phyloP scores from a whole-genome alignment of 1,284 basidiomycete species.

The Tilletia setariae region DNA sequence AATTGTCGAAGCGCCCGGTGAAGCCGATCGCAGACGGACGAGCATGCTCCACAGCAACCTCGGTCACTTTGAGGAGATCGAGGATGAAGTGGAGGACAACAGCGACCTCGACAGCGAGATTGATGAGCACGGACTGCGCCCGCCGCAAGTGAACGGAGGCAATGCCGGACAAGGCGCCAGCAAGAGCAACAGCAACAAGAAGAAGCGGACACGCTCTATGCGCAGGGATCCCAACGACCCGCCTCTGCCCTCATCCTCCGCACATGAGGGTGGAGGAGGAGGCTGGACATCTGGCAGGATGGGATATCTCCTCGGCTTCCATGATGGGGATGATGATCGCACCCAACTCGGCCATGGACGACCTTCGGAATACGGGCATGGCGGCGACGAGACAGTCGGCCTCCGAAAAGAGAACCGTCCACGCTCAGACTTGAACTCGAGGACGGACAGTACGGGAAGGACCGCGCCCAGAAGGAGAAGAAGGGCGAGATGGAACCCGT shows the following conservation, averaged over 20 bases:
- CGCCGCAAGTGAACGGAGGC: no score
- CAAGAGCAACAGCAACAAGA: not conserved
- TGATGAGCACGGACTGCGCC: no score
- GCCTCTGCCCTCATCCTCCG: no score
- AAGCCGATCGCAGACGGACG: slow-evolving; percentile 7
- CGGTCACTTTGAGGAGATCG: not conserved
- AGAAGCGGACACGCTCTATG: not conserved
- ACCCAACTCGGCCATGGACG: not conserved
- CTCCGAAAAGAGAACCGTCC: not conserved
- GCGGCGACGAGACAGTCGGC: not conserved
- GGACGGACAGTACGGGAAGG: not conserved
- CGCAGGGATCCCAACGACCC: not conserved
- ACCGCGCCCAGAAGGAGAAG: no score
- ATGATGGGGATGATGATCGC: slow-evolving; percentile 8
- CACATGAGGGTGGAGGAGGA: not conserved
- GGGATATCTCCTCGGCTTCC: slow-evolving; percentile 4
- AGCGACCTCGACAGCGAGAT: no score
- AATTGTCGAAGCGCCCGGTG: not conserved
- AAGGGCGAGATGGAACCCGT: slow-evolving; percentile 14
- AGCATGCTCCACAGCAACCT: slow-evolving; percentile 11
- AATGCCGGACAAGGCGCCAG: not conserved
- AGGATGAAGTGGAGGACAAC: not conserved
- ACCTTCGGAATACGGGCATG: not conserved
- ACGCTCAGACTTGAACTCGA: not conserved
- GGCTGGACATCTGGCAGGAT: not conserved